These are phyloP conservation scores for Suillus alpinus DNA, from an alignment of 768 basidiomycete species.

Conservation along the genomic window DNA sequence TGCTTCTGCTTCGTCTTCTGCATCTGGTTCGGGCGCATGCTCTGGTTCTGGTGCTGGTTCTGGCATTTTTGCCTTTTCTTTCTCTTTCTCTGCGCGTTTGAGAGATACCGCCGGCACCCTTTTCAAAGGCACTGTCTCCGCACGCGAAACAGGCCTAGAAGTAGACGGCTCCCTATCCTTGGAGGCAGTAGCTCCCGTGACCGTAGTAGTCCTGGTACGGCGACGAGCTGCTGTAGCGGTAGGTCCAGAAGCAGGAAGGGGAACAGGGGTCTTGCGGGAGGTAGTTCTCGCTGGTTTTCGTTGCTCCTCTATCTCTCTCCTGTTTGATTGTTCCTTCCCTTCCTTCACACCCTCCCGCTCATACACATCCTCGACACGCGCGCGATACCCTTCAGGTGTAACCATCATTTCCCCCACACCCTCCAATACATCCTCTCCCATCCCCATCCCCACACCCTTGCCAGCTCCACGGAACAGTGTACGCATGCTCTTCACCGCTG, in stretches of 20 bases:
- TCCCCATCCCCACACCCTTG: slow-evolving; percentile 23
- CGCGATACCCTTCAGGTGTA: slow-evolving; percentile 25
- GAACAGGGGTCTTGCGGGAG: not conserved
- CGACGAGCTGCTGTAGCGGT: slow-evolving; percentile 16
- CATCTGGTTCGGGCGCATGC: not conserved
- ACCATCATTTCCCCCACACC: slow-evolving; percentile 29
- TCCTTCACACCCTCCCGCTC: slow-evolving; percentile 1
- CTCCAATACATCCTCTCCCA: slow-evolving; percentile 21
- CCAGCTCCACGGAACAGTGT: slow-evolving; percentile 26
- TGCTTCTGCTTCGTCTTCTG: not conserved
- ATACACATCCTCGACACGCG: slow-evolving; percentile 8
- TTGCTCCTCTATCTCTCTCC: slow-evolving; percentile 7
- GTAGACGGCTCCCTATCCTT: not conserved
- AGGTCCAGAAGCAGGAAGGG: not conserved
- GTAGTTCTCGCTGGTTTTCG: not conserved
- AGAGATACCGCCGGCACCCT: slow-evolving; percentile 5
- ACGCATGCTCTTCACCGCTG: slow-evolving; percentile 29
- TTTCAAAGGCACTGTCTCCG: not conserved
- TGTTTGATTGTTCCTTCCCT: slow-evolving; percentile 3
- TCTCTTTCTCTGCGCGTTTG: slow-evolving; percentile 4
- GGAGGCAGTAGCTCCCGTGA: not conserved
- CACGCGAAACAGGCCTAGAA: not conserved
- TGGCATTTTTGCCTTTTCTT: slow-evolving; percentile 1
- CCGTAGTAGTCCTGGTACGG: slow-evolving; percentile 19
- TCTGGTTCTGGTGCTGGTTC: slow-evolving; percentile 1